These are phyloP conservation scores for Tagetes erecta DNA, from an alignment of 129 eudicot genomes.

Conservation along the genomic window DNA sequence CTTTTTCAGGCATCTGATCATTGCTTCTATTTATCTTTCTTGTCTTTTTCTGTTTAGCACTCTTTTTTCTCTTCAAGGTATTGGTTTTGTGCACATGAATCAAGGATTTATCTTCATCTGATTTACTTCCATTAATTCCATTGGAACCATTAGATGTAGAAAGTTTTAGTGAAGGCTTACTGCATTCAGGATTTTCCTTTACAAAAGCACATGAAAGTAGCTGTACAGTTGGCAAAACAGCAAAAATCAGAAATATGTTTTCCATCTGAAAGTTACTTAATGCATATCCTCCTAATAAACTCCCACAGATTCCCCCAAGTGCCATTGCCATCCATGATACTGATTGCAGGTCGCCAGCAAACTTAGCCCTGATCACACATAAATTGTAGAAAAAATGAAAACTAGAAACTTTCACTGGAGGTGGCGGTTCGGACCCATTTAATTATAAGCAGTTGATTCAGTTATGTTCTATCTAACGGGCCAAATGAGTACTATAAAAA, in stretches of 20 bases:
- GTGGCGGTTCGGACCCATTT: not conserved
- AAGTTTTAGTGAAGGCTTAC: constrained; percentile 34
- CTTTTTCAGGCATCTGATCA: constrained; percentile 38
- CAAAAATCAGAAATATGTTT: constrained; percentile 66
- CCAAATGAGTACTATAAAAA: not conserved
- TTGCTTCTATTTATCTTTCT: constrained; percentile 30
- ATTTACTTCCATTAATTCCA: constrained; percentile 33
- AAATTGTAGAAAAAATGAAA: not conserved
- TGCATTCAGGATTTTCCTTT: constrained; percentile 48
- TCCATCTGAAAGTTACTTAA: constrained; percentile 55
- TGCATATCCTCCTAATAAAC: constrained; percentile 91
- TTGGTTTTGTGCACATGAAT: constrained; percentile 36
- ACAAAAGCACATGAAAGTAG: constrained; percentile 79
- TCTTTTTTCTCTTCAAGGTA: constrained; percentile 56
- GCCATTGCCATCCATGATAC: constrained; percentile 99
- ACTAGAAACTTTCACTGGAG: constrained; percentile 3
- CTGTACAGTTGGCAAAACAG: constrained; percentile 68
- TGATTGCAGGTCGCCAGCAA: constrained; percentile 98
- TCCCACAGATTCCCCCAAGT: constrained; percentile 90
- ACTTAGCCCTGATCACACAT: constrained; percentile 69
- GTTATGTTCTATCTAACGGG: not conserved
- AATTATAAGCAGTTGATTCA: not conserved
- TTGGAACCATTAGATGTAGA: constrained; percentile 41
- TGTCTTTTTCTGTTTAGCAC: constrained; percentile 50
- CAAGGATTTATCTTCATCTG: constrained; percentile 42